phyloP scores from a whole-genome alignment of 2,329 filamentous ascomycete species.

The Penicillium concentricum region DNA sequence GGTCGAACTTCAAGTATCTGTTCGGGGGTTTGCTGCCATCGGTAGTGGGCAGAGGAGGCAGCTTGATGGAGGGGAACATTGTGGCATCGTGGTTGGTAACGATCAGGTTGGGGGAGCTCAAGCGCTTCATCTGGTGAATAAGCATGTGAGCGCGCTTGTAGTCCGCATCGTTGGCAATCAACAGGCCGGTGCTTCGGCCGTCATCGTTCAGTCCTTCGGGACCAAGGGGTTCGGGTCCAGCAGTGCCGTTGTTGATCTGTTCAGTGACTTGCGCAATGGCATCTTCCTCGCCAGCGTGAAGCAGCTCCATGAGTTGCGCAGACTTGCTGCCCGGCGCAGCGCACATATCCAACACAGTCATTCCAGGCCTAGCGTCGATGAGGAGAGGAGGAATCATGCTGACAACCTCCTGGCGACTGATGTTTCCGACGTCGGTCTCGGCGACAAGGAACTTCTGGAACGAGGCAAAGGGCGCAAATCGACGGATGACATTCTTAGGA shows the following conservation, averaged over 20 bases:
- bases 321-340: constrained; percentile 97
- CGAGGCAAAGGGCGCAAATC: constrained; percentile 87
- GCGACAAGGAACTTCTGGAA: constrained; percentile 98
- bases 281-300: constrained; percentile 89
- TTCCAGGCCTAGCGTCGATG: constrained; percentile 85
- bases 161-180: constrained; percentile 95
- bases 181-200: constrained; percentile 82
- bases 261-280: constrained; percentile 71
- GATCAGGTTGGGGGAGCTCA: constrained; percentile 93
- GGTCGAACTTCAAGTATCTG: constrained; percentile 91
- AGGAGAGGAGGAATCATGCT: constrained; percentile 98
- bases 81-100: constrained; percentile 98
- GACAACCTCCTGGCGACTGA: constrained; percentile 94
- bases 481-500: constrained; percentile 90
- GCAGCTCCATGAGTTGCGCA: constrained; percentile 89
- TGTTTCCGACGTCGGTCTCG: constrained; percentile 95
- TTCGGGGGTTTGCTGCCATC: constrained; percentile 56
- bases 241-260: constrained; percentile 61
- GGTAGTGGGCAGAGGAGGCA: constrained; percentile 60
- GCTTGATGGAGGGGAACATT: constrained; percentile 86
- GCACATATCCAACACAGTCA: constrained; percentile 93
- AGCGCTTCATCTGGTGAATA: constrained; percentile 94
- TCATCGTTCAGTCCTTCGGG: constrained; percentile 66
- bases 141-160: constrained; percentile 97
- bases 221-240: constrained; percentile 46